phyloP scores from a whole-genome alignment of 2,329 filamentous ascomycete genomes.

The Alternaria rosae region DNA sequence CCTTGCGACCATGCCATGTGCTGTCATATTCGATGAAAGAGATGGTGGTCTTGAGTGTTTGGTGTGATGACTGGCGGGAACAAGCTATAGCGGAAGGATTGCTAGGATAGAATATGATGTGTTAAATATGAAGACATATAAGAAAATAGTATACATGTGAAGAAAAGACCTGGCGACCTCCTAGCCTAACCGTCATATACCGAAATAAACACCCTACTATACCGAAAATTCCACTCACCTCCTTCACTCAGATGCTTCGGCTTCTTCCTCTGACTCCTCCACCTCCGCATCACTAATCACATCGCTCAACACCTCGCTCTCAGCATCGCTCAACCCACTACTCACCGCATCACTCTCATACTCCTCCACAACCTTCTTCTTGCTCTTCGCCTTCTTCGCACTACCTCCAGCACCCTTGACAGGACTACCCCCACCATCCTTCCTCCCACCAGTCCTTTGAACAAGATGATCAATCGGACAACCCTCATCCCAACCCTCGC shows the following conservation, averaged over 20 bases:
- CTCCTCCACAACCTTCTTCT: conserved; percentile 22
- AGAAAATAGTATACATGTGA: not conserved
- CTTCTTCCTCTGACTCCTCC: conserved; percentile 17
- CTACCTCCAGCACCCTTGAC: conserved; percentile 16
- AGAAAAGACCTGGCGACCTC: not conserved
- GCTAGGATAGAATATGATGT: no score
- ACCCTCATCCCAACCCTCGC: conserved; percentile 68
- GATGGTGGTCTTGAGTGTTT: no score
- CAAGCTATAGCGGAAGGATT: no score
- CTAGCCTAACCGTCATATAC: not conserved
- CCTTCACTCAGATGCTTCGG: not conserved
- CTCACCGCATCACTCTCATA: conserved; percentile 37
- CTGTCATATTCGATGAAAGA: no score
- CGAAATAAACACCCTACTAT: not conserved
- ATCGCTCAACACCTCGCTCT: conserved; percentile 30
- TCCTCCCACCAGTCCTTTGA: conserved; percentile 63
- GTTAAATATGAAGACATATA: not conserved
- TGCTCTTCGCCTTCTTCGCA: conserved; percentile 23
- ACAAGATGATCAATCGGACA: conserved; percentile 72
- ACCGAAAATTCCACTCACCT: not conserved
- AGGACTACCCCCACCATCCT: conserved; percentile 43
- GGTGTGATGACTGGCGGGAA: no score
- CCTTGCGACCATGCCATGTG: not conserved
- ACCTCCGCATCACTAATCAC: conserved; percentile 38
- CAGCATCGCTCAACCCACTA: conserved; percentile 24